Percentiles rank a stretch among this genome's conserved stretches.
Evolutionary conservation across 192 early-diverging fungal species (phyloP).

Genomic region (Dissophora ornata): DNA sequence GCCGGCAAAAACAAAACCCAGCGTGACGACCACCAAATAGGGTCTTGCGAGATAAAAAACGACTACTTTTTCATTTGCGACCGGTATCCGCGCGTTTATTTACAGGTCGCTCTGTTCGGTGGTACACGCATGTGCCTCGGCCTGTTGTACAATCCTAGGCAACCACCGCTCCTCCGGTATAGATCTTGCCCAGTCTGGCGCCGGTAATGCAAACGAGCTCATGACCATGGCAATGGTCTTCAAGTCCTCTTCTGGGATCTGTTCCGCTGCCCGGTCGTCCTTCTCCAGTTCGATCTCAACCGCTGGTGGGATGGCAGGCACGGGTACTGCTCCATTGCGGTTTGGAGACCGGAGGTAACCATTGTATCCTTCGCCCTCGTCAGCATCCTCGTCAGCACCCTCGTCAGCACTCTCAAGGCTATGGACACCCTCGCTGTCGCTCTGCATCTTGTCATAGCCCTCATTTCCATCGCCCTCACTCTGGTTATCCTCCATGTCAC

Average conservation of each 20-base stretch:
- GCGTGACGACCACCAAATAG: too few relatives aligned
- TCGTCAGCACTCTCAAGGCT: background rate
- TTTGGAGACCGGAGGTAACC: constrained; percentile 21
- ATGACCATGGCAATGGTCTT: constrained; percentile 44
- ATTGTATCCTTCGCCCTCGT: constrained; percentile 41
- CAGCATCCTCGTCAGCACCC: constrained; percentile 18
- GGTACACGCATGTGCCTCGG: too few relatives aligned
- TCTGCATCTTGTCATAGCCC: constrained; percentile 17
- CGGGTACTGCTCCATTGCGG: constrained; percentile 24
- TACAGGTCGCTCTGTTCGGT: too few relatives aligned
- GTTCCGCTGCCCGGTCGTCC: constrained; percentile 7
- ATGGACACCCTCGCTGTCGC: constrained; percentile 21
- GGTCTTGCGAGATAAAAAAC: too few relatives aligned
- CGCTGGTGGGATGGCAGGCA: constrained; percentile 30
- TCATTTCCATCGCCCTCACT: constrained; percentile 9
- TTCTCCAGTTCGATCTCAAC: constrained; percentile 26
- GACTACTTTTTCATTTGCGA: too few relatives aligned
- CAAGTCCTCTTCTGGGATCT: constrained; percentile 46
- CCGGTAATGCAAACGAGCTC: constrained; percentile 46
- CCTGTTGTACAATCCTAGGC: constrained; percentile 44
- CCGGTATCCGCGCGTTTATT: too few relatives aligned
- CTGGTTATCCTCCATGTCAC: constrained; percentile 2
- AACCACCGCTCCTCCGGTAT: constrained; percentile 49
- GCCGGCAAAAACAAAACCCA: constrained; percentile 22
- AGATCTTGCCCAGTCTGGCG: constrained; percentile 44